Base-by-base conservation (phyloP, 176 grass and related monocot species). In the Musa beccarii region DNA sequence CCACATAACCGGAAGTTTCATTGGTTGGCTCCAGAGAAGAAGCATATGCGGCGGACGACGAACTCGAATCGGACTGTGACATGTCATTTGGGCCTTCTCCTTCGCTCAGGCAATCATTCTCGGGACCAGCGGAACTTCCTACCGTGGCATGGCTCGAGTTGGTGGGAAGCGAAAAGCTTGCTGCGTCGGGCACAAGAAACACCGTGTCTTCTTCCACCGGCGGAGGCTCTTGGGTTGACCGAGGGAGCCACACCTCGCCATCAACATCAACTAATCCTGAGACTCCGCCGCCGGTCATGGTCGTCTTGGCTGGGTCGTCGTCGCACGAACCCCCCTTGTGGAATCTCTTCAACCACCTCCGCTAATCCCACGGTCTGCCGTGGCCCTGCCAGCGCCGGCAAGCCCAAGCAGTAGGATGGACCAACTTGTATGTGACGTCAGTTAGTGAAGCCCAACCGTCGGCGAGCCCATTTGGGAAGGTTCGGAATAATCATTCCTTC, bases 201-300 rank as follows among this genome's bases (percentile, higher is more conserved):
- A 79, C 88, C 86, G 89, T 99, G 79, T 92, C 85, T 23, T 74
- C 75, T 56, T 57, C 79, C 79, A 3, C 78, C 72, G 50, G 79
- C 17, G 79, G 83, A 66, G 70, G 63, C 25, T 89, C 85, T 82
- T 89, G 82, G 63, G 82, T 93, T 78, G 84, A 34, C 77, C 84
- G 86, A 89, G 83, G 84, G 78, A 98, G 93, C 90, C 95, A 98
- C 87, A 91, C 82, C 69, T 89, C 84, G 23, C 88, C 86, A 10
- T 64, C 75, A 10, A 17, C 22, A 26, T 56, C 64, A 62, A 68
- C 81, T 53, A 87, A 83, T 26, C 66, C 76, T 72, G 57, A 51
- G 29, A 59, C 69, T 51, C 71, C 76, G 20, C 80, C 25, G 25
- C 25, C 80, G 70, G 79, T 86, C 20, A 84, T 77, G 2, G 86